phyloP scores from a whole-genome alignment of 148 eudicot species.

The Cornus controversa region DNA sequence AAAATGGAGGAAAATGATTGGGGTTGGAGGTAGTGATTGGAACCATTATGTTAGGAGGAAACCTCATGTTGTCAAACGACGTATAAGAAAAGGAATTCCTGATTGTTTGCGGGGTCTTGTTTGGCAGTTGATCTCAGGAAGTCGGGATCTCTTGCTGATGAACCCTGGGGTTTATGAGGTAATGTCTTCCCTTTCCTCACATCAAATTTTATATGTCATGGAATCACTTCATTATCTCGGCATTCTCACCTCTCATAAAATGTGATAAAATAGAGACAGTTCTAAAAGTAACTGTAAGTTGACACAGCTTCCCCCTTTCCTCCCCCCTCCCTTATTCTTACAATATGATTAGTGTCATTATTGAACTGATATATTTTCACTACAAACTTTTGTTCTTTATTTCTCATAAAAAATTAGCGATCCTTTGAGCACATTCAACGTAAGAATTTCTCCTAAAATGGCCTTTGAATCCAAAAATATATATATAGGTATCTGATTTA shows the following conservation, averaged over 20 bases:
- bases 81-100: slow-evolving; percentile 94
- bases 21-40: slow-evolving; percentile 98
- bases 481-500: no score
- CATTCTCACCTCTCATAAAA: background rate
- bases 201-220: background rate
- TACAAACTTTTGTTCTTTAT: background rate
- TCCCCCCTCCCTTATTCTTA: background rate
- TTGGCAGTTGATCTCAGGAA: slow-evolving; percentile 97
- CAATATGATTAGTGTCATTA: background rate
- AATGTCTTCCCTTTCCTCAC: slow-evolving; percentile 8
- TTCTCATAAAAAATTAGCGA: no score
- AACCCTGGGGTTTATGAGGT: slow-evolving; percentile 98
- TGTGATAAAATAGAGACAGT: background rate
- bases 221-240: background rate
- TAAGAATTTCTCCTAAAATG: background rate
- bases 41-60: slow-evolving; percentile 83
- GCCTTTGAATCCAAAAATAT: no score
- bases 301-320: background rate
- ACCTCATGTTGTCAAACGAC: slow-evolving; percentile 87
- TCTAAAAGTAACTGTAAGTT: background rate
- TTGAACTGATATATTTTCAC: no score
- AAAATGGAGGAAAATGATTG: slow-evolving; percentile 99
- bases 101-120: slow-evolving; percentile 97
- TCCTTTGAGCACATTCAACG: background rate
- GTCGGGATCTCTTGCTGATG: slow-evolving; percentile 93